These are phyloP conservation scores for Hypoxylon rubiginosum DNA, from an alignment of 2,329 filamentous ascomycete genomes.

Conservation along the genomic window DNA sequence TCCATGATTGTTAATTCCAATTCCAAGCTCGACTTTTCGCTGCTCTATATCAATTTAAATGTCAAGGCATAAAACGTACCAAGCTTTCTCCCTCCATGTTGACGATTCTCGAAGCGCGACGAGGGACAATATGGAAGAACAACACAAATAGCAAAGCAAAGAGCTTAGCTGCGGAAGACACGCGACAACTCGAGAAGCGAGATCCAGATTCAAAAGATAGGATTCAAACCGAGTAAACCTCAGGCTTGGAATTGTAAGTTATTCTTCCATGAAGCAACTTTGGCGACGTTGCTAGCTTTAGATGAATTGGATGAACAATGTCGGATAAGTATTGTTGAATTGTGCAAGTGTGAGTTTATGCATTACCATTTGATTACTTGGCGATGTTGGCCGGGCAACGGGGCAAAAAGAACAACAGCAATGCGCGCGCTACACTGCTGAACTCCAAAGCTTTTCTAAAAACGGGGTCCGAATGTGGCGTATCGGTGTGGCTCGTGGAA, in stretches of 20 bases:
- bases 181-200: slow-evolving; percentile 20
- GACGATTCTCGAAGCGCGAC: slow-evolving; percentile 14
- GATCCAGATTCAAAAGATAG: slow-evolving; percentile 16
- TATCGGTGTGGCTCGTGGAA: not conserved
- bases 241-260: slow-evolving; percentile 17
- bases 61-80: slow-evolving; percentile 35
- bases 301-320: too few relatives aligned
- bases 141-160: slow-evolving; percentile 23
- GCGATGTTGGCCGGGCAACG: slow-evolving; percentile 32
- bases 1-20: slow-evolving; percentile 28
- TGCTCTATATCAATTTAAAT: not conserved
- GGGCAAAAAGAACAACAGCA: not conserved
- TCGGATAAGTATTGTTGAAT: slow-evolving; percentile 28
- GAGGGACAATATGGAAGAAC: slow-evolving; percentile 3
- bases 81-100: slow-evolving; percentile 46
- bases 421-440: not conserved
- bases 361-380: slow-evolving; percentile 30
- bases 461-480: not conserved
- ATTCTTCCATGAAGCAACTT: slow-evolving; percentile 26
- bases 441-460: too few relatives aligned
- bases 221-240: slow-evolving; percentile 20
- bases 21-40: not conserved
- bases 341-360: slow-evolving; percentile 38
- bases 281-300: slow-evolving; percentile 15
- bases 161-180: slow-evolving; percentile 21